Evolutionary conservation across 306 rosid species (phyloP).

Genomic region (Quercus suber): DNA sequence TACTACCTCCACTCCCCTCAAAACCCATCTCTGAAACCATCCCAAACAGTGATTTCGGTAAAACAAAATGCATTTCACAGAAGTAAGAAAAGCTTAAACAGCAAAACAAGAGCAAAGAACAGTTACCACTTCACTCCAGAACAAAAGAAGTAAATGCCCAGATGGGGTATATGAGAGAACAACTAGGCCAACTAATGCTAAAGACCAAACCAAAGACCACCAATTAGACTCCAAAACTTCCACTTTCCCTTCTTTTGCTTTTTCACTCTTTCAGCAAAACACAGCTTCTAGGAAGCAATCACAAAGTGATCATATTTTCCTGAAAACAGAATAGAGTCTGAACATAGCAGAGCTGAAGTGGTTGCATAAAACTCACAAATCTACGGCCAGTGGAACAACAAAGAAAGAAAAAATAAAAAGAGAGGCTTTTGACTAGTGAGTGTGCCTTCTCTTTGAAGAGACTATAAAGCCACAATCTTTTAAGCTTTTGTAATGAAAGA

Average conservation of each 20-base stretch:
- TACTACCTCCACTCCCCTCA: constrained; percentile 40
- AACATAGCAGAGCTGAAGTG: constrained; percentile 29
- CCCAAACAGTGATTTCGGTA: constrained; percentile 23
- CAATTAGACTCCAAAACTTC: constrained; percentile 31
- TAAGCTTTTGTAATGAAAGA: constrained; percentile 45
- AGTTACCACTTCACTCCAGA: constrained; percentile 37
- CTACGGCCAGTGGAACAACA: constrained; percentile 23
- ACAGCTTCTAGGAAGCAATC: constrained; percentile 37
- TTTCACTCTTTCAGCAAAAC: constrained; percentile 35
- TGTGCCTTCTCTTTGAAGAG: constrained; percentile 35
- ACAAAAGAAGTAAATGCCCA: constrained; percentile 30
- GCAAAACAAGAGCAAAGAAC: constrained; percentile 18
- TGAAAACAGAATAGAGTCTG: constrained; percentile 34
- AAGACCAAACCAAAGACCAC: constrained; percentile 33
- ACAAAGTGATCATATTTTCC: constrained; percentile 40
- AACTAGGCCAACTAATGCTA: constrained; percentile 17
- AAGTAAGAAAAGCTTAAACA: constrained; percentile 10
- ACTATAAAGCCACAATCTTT: constrained; percentile 22
- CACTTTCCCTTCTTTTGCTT: constrained; percentile 15
- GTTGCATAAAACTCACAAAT: constrained; percentile 35
- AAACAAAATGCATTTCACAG: constrained; percentile 11
- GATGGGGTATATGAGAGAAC: constrained; percentile 30
- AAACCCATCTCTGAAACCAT: constrained; percentile 58
- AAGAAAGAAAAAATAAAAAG: constrained; percentile 23
- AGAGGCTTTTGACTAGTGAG: constrained; percentile 45